These are phyloP conservation scores for Cryptococcus neoformans DNA, from an alignment of 1,284 basidiomycete species.

Conservation along the genomic window DNA sequence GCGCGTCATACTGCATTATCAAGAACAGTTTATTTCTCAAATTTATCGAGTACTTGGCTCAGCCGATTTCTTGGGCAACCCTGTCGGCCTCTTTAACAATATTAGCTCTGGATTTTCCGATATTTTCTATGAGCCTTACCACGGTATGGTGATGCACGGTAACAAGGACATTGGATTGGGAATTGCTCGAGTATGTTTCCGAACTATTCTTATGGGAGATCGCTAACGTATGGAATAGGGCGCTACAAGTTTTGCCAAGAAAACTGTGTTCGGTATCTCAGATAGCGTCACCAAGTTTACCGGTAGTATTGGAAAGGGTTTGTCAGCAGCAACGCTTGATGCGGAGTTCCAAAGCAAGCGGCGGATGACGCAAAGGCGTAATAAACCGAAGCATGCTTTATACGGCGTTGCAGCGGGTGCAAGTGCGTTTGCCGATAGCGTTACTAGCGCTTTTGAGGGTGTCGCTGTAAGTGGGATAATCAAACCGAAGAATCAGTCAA, in stretches of 20 bases:
- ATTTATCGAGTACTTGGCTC: slow-evolving; percentile 95
- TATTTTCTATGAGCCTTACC: slow-evolving; percentile 99
- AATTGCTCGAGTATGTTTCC: slow-evolving; percentile 75
- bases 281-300: slow-evolving; percentile 98
- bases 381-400: slow-evolving; percentile 95
- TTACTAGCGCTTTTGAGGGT: slow-evolving; percentile 95
- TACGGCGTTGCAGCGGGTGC: slow-evolving; percentile 94
- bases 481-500: background rate
- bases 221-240: slow-evolving; percentile 56
- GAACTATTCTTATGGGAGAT: background rate
- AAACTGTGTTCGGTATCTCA: slow-evolving; percentile 94
- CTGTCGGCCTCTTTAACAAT: slow-evolving; percentile 96
- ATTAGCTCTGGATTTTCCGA: slow-evolving; percentile 98
- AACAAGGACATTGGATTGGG: slow-evolving; percentile 94
- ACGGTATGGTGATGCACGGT: slow-evolving; percentile 95
- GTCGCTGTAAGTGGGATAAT: slow-evolving; percentile 64
- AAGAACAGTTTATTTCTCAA: slow-evolving; percentile 90
- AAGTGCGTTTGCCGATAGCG: slow-evolving; percentile 87
- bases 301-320: slow-evolving; percentile 92
- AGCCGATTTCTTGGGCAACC: slow-evolving; percentile 79
- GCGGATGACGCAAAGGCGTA: slow-evolving; percentile 82
- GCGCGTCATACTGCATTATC: slow-evolving; percentile 88
- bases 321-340: slow-evolving; percentile 96
- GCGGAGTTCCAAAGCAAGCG: slow-evolving; percentile 90
- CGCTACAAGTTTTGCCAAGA: slow-evolving; percentile 97